Evolutionary conservation across 1,284 basidiomycete genomes (phyloP).

Genomic region (Phylloporus sp.): DNA sequence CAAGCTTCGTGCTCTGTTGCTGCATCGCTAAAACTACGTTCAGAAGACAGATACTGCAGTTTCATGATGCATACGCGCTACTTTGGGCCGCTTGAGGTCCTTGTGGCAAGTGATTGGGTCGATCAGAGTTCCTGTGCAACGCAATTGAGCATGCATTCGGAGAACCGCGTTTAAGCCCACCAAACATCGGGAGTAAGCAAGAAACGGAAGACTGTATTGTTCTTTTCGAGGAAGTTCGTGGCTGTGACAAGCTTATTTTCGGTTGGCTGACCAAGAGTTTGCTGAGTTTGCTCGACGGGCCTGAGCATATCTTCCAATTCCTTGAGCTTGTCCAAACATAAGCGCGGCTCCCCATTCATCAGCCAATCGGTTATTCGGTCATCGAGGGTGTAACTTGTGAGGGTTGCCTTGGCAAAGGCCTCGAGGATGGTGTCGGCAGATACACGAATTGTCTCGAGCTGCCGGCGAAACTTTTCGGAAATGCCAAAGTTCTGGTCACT

Average conservation of each 20-base stretch:
- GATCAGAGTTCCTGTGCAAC: background rate
- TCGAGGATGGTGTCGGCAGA: conserved; percentile 1
- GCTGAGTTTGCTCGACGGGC: background rate
- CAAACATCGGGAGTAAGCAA: background rate
- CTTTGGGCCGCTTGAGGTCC: no score
- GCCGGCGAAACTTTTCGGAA: background rate
- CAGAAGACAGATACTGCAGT: background rate
- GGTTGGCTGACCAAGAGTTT: background rate
- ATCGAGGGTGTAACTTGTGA: background rate
- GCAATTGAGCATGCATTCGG: background rate
- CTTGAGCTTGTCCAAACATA: background rate
- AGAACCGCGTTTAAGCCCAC: background rate
- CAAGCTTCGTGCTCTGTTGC: background rate
- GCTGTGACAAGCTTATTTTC: background rate
- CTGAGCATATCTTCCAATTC: background rate
- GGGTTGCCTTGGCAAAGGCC: background rate
- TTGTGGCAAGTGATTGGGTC: background rate
- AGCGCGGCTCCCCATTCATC: background rate
- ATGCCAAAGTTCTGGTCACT: background rate
- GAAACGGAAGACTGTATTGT: background rate
- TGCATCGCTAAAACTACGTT: background rate
- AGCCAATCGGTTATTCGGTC: conserved; percentile 4
- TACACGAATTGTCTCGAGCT: conserved; percentile 1
- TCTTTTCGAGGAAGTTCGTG: conserved; percentile 1
- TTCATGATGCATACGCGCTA: background rate